Evolutionary conservation across 2,329 filamentous ascomycete genomes (phyloP).

Genomic region (Colletotrichum tabaci): DNA sequence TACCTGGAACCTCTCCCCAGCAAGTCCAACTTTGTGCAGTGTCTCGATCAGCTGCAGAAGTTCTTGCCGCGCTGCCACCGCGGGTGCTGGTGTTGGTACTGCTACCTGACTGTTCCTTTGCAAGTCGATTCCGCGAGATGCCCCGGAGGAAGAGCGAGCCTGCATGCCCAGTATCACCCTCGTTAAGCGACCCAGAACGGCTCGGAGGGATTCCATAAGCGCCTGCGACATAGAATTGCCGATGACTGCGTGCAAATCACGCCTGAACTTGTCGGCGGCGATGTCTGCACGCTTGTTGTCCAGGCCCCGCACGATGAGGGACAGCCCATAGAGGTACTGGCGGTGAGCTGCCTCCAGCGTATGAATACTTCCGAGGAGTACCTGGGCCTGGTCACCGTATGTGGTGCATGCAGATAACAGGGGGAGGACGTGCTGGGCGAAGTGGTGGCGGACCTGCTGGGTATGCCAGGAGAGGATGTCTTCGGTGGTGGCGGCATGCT

Average conservation of each 20-base stretch:
- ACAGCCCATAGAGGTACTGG: constrained; percentile 70
- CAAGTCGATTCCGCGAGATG: constrained; percentile 33
- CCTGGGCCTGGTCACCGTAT: constrained; percentile 59
- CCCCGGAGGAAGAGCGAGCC: constrained; percentile 32
- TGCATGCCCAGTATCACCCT: constrained; percentile 56
- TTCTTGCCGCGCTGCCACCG: constrained; percentile 61
- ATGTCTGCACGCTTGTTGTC: constrained; percentile 54
- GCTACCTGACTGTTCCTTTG: constrained; percentile 48
- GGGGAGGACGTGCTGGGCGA: constrained; percentile 71
- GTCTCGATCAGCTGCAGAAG: constrained; percentile 71
- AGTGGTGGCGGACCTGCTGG: constrained; percentile 73
- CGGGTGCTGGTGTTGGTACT: constrained; percentile 14
- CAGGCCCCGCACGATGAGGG: constrained; percentile 65
- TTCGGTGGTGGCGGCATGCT: constrained; percentile 66
- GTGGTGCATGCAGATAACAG: constrained; percentile 64
- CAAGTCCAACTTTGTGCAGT: constrained; percentile 76
- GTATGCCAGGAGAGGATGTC: constrained; percentile 74
- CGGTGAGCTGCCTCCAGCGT: constrained; percentile 73
- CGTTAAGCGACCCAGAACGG: constrained; percentile 68
- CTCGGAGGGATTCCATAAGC: constrained; percentile 68
- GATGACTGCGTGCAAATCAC: constrained; percentile 76
- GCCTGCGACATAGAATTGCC: constrained; percentile 72
- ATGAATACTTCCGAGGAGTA: constrained; percentile 67
- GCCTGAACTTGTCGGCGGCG: constrained; percentile 66
- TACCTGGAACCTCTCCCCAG: constrained; percentile 78